These are phyloP conservation scores for Penstemon barbatus DNA, from an alignment of 257 asterid species.

Conservation along the genomic window DNA sequence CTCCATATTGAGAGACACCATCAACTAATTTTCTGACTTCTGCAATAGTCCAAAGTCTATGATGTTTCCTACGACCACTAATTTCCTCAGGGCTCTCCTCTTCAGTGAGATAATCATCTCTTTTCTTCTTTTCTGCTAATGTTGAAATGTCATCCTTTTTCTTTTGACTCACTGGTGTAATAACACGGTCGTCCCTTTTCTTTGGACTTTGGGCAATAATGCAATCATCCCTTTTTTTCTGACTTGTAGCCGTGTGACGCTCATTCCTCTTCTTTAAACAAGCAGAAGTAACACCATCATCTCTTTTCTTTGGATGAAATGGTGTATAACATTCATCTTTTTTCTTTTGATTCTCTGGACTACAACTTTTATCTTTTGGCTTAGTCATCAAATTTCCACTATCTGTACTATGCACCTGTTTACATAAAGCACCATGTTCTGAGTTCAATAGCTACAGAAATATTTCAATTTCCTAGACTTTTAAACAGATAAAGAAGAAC, in stretches of 20 bases:
- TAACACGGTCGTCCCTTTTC: conserved; percentile 25
- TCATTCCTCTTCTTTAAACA: conserved; percentile 37
- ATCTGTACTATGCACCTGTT: conserved; percentile 40
- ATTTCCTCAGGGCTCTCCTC: conserved; percentile 47
- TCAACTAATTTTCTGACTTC: conserved; percentile 82
- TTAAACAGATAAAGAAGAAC: conserved; percentile 6
- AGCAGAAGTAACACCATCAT: conserved; percentile 24
- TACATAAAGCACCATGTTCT: conserved; percentile 15
- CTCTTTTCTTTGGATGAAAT: conserved; percentile 41
- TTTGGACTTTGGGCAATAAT: conserved; percentile 24
- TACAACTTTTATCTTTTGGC: conserved; percentile 31
- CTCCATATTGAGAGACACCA: conserved; percentile 87
- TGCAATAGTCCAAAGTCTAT: conserved; percentile 76
- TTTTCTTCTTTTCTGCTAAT: conserved; percentile 9
- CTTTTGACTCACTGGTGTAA: conserved; percentile 19
- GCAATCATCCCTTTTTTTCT: conserved; percentile 36
- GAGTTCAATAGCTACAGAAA: conserved; percentile 6
- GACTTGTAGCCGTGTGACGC: conserved; percentile 17
- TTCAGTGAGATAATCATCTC: conserved; percentile 20
- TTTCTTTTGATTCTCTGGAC: conserved; percentile 40
- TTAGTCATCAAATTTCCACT: conserved; percentile 28
- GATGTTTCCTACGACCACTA: conserved; percentile 74
- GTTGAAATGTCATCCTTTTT: conserved; percentile 17
- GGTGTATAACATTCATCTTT: conserved; percentile 32
- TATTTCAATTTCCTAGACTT: conserved; percentile 1